Evolutionary conservation across 768 basidiomycete species (phyloP).

Genomic region (Mycena chlorophos): DNA sequence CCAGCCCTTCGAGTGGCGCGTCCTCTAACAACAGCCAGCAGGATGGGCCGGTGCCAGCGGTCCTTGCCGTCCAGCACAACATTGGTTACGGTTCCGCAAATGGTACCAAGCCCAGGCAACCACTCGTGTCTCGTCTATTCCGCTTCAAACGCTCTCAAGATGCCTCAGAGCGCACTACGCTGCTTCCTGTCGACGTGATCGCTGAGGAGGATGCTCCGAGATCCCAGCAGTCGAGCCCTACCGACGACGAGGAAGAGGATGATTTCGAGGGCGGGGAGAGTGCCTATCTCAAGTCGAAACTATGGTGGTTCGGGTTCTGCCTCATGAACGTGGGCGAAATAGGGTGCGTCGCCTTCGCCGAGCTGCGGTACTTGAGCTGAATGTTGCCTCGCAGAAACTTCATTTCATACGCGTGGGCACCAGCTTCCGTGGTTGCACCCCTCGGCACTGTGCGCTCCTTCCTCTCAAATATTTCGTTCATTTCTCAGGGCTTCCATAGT

Average conservation of each 20-base stretch:
- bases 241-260: conserved; percentile 27
- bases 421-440: conserved; percentile 91
- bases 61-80: conserved; percentile 1
- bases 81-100: conserved; percentile 22
- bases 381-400: conserved; percentile 65
- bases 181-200: conserved; percentile 44
- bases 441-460: conserved; percentile 83
- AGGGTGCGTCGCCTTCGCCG: conserved; percentile 35
- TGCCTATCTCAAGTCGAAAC: conserved; percentile 78
- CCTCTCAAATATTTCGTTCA: conserved; percentile 6
- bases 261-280: conserved; percentile 49
- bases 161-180: conserved; percentile 17
- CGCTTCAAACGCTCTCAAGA: conserved; percentile 27
- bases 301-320: conserved; percentile 89
- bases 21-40: conserved; percentile 5
- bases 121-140: conserved; percentile 37
- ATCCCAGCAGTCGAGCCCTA: conserved; percentile 24
- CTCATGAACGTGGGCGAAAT: conserved; percentile 91
- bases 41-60: not conserved
- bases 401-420: conserved; percentile 85
- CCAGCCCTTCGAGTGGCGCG: not conserved
- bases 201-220: conserved; percentile 38
- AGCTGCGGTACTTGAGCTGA: not conserved
- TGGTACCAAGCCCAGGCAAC: conserved; percentile 23
- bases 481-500: conserved; percentile 40